Percentiles rank a stretch among this genome's conserved stretches.
These are phyloP conservation scores for Hirsutella rhossiliensis DNA, from an alignment of 2,329 filamentous ascomycete species.

Conservation along the genomic window DNA sequence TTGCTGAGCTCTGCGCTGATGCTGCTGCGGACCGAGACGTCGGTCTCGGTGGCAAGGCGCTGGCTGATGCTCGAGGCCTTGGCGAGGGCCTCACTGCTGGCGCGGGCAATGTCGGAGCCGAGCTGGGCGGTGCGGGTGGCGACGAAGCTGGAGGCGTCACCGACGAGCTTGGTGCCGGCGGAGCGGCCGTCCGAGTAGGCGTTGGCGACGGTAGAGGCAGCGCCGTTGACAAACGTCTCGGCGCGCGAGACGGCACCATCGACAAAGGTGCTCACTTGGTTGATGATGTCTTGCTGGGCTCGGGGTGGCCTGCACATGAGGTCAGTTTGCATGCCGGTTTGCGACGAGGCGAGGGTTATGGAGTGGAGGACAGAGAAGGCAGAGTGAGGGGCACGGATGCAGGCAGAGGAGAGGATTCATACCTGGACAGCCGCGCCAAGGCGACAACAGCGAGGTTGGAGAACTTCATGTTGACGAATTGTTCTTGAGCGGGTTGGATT, in stretches of 20 bases:
- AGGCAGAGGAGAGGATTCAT: slow-evolving; percentile 1
- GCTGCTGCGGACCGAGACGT: slow-evolving; percentile 11
- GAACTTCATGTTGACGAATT: slow-evolving; percentile 21
- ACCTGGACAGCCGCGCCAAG: slow-evolving; percentile 20
- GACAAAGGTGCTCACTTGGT: neutral
- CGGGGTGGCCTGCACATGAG: slow-evolving; percentile 2
- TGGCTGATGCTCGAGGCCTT: slow-evolving; percentile 11
- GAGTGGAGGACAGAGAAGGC: neutral
- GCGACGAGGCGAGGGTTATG: neutral
- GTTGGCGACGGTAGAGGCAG: slow-evolving; percentile 4
- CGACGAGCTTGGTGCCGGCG: neutral
- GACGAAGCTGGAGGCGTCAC: neutral
- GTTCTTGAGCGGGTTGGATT: neutral
- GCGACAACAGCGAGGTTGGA: slow-evolving; percentile 18
- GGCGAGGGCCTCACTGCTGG: slow-evolving; percentile 11
- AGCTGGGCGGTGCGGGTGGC: slow-evolving; percentile 1
- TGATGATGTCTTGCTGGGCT: slow-evolving; percentile 4
- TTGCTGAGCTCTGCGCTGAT: slow-evolving; percentile 11
- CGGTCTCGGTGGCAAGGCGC: slow-evolving; percentile 9
- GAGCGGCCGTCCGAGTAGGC: neutral
- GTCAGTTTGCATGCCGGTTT: neutral
- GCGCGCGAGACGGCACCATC: slow-evolving; percentile 4
- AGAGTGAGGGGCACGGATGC: neutral
- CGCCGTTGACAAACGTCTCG: slow-evolving; percentile 1
- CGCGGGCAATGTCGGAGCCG: slow-evolving; percentile 4